Evolutionary conservation across 768 basidiomycete species (phyloP), one percentile per base, ranked within the genome.

Genomic region (Glaciozyma martinii): DNA sequence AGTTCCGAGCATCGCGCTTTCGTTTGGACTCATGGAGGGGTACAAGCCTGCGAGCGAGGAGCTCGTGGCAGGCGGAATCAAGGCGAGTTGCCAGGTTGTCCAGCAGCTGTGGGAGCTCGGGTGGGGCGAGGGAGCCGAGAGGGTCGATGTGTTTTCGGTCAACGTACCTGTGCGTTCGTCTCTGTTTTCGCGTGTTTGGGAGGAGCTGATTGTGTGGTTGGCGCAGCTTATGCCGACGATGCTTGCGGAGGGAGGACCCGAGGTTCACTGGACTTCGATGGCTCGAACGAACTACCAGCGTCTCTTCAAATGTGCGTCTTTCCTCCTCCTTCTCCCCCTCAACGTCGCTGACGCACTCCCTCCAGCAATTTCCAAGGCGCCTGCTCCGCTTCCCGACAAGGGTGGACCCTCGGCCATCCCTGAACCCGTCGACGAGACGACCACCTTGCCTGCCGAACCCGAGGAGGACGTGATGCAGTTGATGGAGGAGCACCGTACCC

Each of bases 241-340:
- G n/a, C 52, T 78, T 37, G 43, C 65, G 27, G 40, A 54, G 27
- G 70, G 57, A 15, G 72, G 61, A 3, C 61, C 76, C 29, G 68
- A 72, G 61, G 67, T 75, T 3, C 71, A 68, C 5, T 78, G 76
- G 76, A 76, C 77, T 37, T 71, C 66, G 21, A 76, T 78, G 73
- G 76, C 76, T 61, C 64, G 72, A 30, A 77, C 75, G 23, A 54
- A 69, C 3, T 78, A 78, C 70, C 76, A 76, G 4, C 65, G 70
- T 15, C 67, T 78, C 46, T 78, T 78, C 74, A 75, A 75, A 40
- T 40, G 37, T 40, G 37, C 37, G 69, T 56, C 73, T 57, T 75
- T 43, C 25, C 19, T 53, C 7, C n/a, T 21, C 12, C 0, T 19
- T 16, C 6, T n/a, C n/a, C n/a, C n/a, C 47, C 5, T 16, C 27